Evolutionary conservation across 2,329 filamentous ascomycete genomes (phyloP), one percentile per base, ranked within the genome.

Genomic region (Venturia oleaginea): DNA sequence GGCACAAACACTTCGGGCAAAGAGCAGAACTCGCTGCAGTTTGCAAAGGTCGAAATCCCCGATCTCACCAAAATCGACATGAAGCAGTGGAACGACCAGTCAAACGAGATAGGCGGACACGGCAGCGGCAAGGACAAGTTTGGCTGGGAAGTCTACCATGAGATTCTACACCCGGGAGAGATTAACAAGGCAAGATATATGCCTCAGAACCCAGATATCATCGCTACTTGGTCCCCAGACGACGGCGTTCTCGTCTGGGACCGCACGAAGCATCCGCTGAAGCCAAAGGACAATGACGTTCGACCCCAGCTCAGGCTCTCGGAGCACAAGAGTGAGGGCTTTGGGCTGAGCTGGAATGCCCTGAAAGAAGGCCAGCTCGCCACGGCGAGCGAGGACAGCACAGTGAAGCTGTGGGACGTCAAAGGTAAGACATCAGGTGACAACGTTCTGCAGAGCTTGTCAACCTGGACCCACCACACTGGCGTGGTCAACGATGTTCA

Each of bases 171-270:
- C 74, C 92, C 92, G 19, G 90, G 91, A 68, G 94, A 99, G 76
- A 92, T 99, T 74, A 99, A 99, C 83, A 99, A 97, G 80, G 95
- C 94, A 19, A 88, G 94, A 69, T 97, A 97, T 74, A 92, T 97
- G 77, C 94, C 94, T 15, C 93, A 97, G 75, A 99, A 99, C 72
- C 92, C 93, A 5, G 92, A 99, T 72, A 87, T 99, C 65, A 95
- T 99, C 71, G 94, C 94, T 3, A 97, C 94, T 0, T 87, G 97
- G 77, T 92, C 91, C 68, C 86, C 91, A 8, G 90, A 97, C 74
- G 90, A 91, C 67, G 88, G 86, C 69, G 90, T 97, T 51, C 86
- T 97, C 74, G 86, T 99, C 69, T 99, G 95, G 78, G 94, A 99
- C 78, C 88, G 93, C 69, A 96, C 93, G 63, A 97, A 97, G 82